Base-by-base conservation (phyloP, 805 yeast species). In the Monosporozyma unispora region DNA sequence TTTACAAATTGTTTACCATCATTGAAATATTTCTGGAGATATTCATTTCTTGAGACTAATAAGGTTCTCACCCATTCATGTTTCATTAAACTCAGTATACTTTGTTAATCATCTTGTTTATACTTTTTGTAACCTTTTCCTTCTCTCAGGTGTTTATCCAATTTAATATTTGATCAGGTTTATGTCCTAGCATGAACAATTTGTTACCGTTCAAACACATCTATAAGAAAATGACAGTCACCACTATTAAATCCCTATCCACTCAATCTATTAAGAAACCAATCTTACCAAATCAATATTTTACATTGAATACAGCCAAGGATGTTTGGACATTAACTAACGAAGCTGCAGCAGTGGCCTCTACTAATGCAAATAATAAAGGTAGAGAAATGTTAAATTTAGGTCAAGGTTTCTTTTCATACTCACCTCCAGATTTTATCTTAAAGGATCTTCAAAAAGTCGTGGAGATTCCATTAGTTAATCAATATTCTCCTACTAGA, bases 331-430 rank as follows among this genome's bases (percentile, higher is more conserved):
- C 95, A 2, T 71, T 93, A 55, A 87, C 95, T 68, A 93, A 93
- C 63, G 98, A 90, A 61, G 84, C 99, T 2, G 97, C 98, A 0
- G 95, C 95, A 2, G 79, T 79, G 4, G 89, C 95, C 12, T 83
- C 81, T 53, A 61, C 57, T 8, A 63, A 65, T 48, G 57, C 64
- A 2, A 70, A 69, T 39, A 81, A 80, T 44, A 66, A 78, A 35
- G 89, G 88, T n/a, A 75, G 84, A 58, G 85, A 87, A 48, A 80
- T 91, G 49, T 82, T 84, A 52, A 93, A 93, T 60, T 76, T 93
- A 50, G 99, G 99, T 31, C 99, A 93, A 67, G 99, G 99, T 1
- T 93, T 93, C 70, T 93, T 93, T 73, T 88, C 96, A 2, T 93
- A 91, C 66, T 78, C 90, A 28, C 99, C 99, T 2, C 99, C 99